Conservation (phyloP, 768 basidiomycete species). For the Porphyrellus cyaneotinctus region DNA sequence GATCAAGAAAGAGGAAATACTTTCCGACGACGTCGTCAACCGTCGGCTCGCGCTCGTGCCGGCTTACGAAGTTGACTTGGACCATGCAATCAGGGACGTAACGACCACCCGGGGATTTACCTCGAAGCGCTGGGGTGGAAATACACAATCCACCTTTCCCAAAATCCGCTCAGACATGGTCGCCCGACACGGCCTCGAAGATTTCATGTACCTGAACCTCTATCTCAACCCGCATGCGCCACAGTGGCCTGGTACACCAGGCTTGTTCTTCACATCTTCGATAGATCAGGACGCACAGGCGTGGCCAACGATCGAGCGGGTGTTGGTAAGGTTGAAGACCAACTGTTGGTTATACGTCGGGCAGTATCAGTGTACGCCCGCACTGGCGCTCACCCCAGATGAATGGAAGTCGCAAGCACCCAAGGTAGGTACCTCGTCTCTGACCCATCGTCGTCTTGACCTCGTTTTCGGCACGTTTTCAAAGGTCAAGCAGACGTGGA, state of each 20-base stretch:
- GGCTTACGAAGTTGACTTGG: conserved; percentile 9
- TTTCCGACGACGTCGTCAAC: conserved; percentile 20
- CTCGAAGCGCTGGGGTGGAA: conserved; percentile 18
- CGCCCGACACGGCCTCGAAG: conserved; percentile 10
- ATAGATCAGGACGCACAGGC: not conserved
- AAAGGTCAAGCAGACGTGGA: conserved; percentile 21
- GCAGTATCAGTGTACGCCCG: conserved; percentile 16
- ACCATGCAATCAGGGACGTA: conserved; percentile 14
- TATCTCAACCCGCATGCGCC: conserved; percentile 18
- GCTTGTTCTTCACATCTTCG: conserved; percentile 15
- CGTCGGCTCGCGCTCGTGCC: conserved; percentile 2
- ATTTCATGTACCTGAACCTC: conserved; percentile 21
- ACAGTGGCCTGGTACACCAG: conserved; percentile 14
- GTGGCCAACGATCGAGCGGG: conserved; percentile 2
- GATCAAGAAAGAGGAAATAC: conserved; percentile 18
- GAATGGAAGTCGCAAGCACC: conserved; percentile 19
- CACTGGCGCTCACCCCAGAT: conserved; percentile 3
- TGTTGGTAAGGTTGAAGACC: conserved; percentile 9
- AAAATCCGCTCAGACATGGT: conserved; percentile 9
- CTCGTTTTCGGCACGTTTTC: not conserved
- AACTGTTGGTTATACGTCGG: conserved; percentile 18
- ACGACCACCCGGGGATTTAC: conserved; percentile 17
- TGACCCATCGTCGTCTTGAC: not conserved
- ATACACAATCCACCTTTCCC: conserved; percentile 13
- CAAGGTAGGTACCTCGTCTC: conserved; percentile 1